phyloP scores from a whole-genome alignment of 371 early-diverging fungal species.

The Mucor sp. region DNA sequence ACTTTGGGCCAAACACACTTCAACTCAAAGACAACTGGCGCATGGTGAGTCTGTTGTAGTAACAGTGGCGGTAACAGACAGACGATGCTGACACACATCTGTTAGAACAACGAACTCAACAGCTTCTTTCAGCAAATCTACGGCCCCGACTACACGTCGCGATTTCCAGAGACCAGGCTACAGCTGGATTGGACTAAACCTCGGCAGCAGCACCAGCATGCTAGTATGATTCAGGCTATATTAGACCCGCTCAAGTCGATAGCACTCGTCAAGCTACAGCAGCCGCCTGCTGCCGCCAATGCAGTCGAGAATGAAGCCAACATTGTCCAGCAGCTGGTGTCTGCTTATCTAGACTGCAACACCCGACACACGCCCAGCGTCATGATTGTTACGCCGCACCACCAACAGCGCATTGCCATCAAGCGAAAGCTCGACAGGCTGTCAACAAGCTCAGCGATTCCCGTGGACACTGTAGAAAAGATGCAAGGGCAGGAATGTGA shows the following conservation, averaged over 20 bases:
- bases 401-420: conserved; percentile 53
- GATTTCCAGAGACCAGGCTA: conserved; percentile 29
- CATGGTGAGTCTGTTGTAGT: conserved; percentile 57
- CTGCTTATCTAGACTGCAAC: conserved; percentile 32
- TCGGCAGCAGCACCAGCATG: neutral
- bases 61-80: too few species aligned
- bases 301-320: conserved; percentile 39
- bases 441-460: neutral
- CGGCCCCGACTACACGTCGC: conserved; percentile 44
- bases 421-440: conserved; percentile 16
- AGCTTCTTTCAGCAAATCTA: conserved; percentile 56
- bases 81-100: too few species aligned
- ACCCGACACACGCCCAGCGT: conserved; percentile 8
- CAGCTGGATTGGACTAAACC: conserved; percentile 16
- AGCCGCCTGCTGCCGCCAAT: neutral
- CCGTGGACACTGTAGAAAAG: conserved; percentile 38
- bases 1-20: conserved; percentile 58
- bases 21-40: conserved; percentile 65
- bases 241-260: conserved; percentile 48
- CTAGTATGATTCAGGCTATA: conserved; percentile 7
- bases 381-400: conserved; percentile 58
- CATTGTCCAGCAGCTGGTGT: conserved; percentile 40
- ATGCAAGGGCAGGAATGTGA: conserved; percentile 67
- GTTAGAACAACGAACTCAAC: conserved; percentile 58
- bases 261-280: conserved; percentile 39